Evolutionary conservation across 2,329 filamentous ascomycete genomes (phyloP), one percentile per base, ranked within the genome.

Genomic region (Paracamarosporium sp.): DNA sequence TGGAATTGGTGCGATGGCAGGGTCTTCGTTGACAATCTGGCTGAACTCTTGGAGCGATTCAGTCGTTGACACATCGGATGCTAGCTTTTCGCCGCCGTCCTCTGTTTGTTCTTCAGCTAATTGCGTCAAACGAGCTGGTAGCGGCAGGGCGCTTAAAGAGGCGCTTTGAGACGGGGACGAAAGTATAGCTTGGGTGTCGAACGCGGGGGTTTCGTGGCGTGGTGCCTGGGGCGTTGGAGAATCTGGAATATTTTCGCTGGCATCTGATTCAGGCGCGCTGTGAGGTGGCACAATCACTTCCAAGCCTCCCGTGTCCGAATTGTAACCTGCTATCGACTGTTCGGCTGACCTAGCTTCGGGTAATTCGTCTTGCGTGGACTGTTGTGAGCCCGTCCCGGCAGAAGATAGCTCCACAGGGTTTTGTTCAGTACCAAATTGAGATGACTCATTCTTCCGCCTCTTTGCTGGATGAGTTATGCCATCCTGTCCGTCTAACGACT

Each of bases 101-200:
- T 38, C 35, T 17, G 31, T 3, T 2, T 53, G 8, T 44, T 50
- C 45, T 28, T 53, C 17, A 36, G 36, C 20, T 11, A 48, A 50
- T 28, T 64, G 55, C 3, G 54, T 55, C 22, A 58, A 43, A 15
- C 38, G 51, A 15, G n/a, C 12, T 15, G 65, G 63, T 3, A 36
- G 61, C 1, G 65, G 59, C 7, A 68, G 56, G 3, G 38, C 45
- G 35, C 13, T 28, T 12, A 71, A 53, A 3, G 45, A 17, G 17
- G 60, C 35, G 24, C 33, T 44, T 50, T 65, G 64, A 1, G 62
- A 66, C 13, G 68, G 68, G 3, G 70, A 72, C 1, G 68, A 72
- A n/a, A 75, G 67, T 17, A 75, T 75, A 17, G 70, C 72, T 60
- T 76, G 73, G 6, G 72, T 75, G 40, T 76, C 66, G 50, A 75